These are phyloP conservation scores for Crithidia bombi DNA, from an alignment of 208 protist genomes.

Conservation along the genomic window DNA sequence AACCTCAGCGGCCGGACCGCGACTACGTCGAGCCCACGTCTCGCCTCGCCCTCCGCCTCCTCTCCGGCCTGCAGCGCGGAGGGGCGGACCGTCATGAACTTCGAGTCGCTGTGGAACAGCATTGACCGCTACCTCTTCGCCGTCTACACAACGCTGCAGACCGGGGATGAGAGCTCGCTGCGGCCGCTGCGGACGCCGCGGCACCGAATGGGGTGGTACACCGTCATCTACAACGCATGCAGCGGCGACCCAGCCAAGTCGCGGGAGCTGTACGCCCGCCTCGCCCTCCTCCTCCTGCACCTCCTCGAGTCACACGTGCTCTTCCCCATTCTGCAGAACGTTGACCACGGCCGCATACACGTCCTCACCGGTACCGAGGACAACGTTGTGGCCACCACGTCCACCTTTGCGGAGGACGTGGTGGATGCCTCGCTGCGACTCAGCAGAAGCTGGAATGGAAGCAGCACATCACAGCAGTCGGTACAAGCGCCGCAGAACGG, in stretches of 20 bases:
- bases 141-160: conserved; percentile 44
- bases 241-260: conserved; percentile 55
- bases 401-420: background rate
- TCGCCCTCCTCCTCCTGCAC: conserved; percentile 55
- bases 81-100: conserved; percentile 1
- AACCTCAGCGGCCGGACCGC: background rate
- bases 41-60: conserved; percentile 5
- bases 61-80: background rate
- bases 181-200: conserved; percentile 44
- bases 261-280: conserved; percentile 55
- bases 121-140: conserved; percentile 55
- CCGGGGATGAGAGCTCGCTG: conserved; percentile 37
- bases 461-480: background rate
- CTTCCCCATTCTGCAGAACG: conserved; percentile 51
- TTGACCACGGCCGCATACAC: conserved; percentile 32
- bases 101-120: conserved; percentile 44
- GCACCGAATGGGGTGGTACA: conserved; percentile 80
- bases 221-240: conserved; percentile 72
- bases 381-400: background rate
- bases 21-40: background rate
- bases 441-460: conserved; percentile 5
- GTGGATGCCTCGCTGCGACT: background rate
- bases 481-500: background rate
- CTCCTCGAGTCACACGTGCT: conserved; percentile 67
- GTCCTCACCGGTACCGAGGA: conserved; percentile 31